Evolutionary conservation across 108 stramenopile genomes (phyloP).

Genomic region (Schizochytrium sp.): DNA sequence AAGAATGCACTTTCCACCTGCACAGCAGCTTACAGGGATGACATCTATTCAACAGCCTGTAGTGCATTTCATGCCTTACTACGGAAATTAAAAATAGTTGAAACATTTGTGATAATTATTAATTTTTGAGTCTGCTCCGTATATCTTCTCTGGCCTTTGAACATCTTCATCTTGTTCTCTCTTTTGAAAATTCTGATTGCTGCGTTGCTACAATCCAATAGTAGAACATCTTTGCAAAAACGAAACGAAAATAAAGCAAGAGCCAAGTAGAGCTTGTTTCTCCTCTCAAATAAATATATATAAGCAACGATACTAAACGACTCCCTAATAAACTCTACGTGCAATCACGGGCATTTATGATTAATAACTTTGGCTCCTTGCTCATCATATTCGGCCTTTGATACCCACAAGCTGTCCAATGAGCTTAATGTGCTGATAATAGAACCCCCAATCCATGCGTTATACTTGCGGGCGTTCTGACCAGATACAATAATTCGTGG

Average conservation of each 20-base stretch:
- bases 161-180: too few species aligned
- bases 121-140: too few species aligned
- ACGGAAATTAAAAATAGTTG: not conserved
- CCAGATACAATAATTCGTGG: conserved; percentile 30
- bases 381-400: conserved; percentile 99
- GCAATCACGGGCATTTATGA: conserved; percentile 81
- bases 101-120: too few species aligned
- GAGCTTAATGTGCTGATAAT: conserved; percentile 97
- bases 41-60: not conserved
- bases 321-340: not conserved
- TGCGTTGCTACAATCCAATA: not conserved
- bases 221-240: not conserved
- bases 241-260: not conserved
- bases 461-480: conserved; percentile 81
- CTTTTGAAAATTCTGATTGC: too few species aligned
- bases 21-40: not conserved
- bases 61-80: not conserved
- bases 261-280: not conserved
- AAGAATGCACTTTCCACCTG: not conserved
- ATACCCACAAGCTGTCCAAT: conserved; percentile 99
- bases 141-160: too few species aligned
- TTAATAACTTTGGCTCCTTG: conserved; percentile 97
- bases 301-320: not conserved
- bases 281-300: not conserved
- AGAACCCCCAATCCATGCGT: conserved; percentile 98